These are phyloP conservation scores for Arthromyces matolae DNA, from an alignment of 768 basidiomycete genomes.

Conservation along the genomic window DNA sequence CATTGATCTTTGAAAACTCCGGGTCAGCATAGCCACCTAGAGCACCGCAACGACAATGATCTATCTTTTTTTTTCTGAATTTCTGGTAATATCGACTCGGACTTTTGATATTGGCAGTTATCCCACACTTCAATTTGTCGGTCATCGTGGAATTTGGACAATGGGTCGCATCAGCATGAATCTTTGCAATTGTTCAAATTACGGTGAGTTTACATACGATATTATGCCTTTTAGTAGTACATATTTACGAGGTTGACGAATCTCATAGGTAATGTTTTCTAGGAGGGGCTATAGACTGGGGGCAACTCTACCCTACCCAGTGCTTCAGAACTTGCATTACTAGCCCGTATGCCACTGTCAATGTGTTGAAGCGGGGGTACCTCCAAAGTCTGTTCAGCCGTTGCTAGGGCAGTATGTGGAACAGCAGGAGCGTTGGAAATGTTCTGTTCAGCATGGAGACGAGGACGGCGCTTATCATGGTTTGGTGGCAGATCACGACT, in stretches of 20 bases:
- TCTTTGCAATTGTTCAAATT: no score
- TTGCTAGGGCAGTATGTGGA: neutral
- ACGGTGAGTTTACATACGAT: neutral
- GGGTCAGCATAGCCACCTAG: no score
- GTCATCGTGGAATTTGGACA: neutral
- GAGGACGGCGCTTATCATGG: neutral
- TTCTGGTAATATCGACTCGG: no score
- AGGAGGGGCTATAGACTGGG: slow-evolving; percentile 9
- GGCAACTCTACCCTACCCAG: slow-evolving; percentile 3
- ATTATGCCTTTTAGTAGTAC: no score
- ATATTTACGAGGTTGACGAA: no score
- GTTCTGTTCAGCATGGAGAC: neutral
- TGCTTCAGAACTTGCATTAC: neutral
- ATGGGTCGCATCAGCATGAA: neutral
- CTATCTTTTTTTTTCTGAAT: no score
- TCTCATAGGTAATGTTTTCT: no score
- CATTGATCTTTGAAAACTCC: no score
- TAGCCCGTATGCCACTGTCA: slow-evolving; percentile 2
- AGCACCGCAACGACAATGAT: no score
- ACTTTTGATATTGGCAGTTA: no score
- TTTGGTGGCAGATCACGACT: neutral
- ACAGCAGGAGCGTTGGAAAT: no score
- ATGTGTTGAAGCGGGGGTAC: neutral
- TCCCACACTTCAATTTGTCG: no score
- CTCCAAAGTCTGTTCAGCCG: neutral